Conservation (phyloP, 805 yeast species). For the Spathaspora hagerdaliae region DNA sequence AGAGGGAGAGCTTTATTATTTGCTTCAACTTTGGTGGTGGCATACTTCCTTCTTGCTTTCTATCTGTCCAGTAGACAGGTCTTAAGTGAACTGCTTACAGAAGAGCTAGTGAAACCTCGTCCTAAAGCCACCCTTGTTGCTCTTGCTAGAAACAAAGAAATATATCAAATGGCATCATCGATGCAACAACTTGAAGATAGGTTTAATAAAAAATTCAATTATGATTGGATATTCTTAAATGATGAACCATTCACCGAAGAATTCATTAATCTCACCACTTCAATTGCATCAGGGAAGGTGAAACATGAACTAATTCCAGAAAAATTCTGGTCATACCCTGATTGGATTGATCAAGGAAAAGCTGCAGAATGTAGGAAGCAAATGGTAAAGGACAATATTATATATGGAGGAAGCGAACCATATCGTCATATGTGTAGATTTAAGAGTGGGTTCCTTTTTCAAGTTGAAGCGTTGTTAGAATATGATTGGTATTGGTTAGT, state of each 20-base stretch:
- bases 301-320: constrained; percentile 71
- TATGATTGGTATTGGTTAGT: constrained; percentile 89
- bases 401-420: constrained; percentile 91
- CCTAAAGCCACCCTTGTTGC: constrained; percentile 75
- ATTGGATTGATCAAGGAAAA: constrained; percentile 17
- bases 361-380: constrained; percentile 58
- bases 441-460: constrained; percentile 43
- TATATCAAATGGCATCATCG: constrained; percentile 54
- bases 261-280: constrained; percentile 61
- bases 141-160: constrained; percentile 67
- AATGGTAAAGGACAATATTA: constrained; percentile 62
- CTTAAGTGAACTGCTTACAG: no score
- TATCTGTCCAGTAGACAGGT: no score
- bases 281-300: constrained; percentile 68
- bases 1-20: no score
- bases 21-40: no score
- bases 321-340: constrained; percentile 81
- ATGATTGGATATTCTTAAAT: constrained; percentile 58
- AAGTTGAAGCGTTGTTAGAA: constrained; percentile 63
- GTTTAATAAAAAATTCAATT: constrained; percentile 51
- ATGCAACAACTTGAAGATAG: constrained; percentile 61
- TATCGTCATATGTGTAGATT: no score
- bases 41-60: no score
- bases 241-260: constrained; percentile 64
- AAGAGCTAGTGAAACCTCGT: no score